These are phyloP conservation scores for Helotiales sp. DNA, from an alignment of 2,329 filamentous ascomycete species.

Conservation along the genomic window DNA sequence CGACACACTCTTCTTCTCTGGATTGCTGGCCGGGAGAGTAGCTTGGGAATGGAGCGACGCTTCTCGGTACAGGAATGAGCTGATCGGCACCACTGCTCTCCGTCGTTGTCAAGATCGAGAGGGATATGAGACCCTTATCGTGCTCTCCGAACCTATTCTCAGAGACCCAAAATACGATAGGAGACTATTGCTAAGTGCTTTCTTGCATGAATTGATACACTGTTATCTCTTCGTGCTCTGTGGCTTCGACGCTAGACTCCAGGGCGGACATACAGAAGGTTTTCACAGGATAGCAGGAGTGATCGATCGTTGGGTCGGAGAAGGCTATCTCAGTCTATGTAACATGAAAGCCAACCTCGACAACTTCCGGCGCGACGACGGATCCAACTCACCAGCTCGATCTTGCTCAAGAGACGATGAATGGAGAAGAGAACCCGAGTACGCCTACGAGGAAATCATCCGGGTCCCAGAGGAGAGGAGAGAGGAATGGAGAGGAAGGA, in stretches of 20 bases:
- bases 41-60: slow-evolving; percentile 66
- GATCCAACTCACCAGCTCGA: background rate
- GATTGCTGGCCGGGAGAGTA: slow-evolving; percentile 56
- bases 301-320: slow-evolving; percentile 61
- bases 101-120: slow-evolving; percentile 39
- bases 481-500: background rate
- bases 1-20: slow-evolving; percentile 63
- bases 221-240: slow-evolving; percentile 65
- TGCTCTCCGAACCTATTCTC: slow-evolving; percentile 61
- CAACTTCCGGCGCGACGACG: slow-evolving; percentile 42
- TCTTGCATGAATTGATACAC: slow-evolving; percentile 67
- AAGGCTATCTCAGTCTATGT: slow-evolving; percentile 52
- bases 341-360: slow-evolving; percentile 64
- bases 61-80: slow-evolving; percentile 51
- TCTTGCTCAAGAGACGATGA: background rate
- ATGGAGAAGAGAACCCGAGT: background rate
- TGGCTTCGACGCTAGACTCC: slow-evolving; percentile 54
- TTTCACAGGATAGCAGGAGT: slow-evolving; percentile 58
- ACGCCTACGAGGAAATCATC: no score
- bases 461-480: no score
- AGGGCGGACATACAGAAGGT: slow-evolving; percentile 60
- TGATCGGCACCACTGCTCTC: slow-evolving; percentile 64
- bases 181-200: slow-evolving; percentile 62
- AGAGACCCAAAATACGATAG: slow-evolving; percentile 51
- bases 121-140: slow-evolving; percentile 63